Base-by-base conservation (phyloP, 495 filamentous ascomycete species). In the Tuber magnatum region DNA sequence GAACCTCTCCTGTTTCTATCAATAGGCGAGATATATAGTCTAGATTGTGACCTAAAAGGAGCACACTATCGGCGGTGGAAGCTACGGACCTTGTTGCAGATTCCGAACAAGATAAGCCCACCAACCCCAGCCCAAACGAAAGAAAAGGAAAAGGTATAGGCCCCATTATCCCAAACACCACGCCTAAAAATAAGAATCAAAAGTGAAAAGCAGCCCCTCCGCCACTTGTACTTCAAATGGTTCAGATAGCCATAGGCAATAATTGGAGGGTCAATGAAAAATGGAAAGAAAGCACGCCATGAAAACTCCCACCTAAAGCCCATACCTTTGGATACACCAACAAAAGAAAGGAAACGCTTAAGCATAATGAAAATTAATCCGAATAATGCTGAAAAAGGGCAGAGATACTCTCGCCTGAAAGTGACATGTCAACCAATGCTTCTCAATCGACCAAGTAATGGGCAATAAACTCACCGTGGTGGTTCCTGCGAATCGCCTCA, bases 401-500 rank as follows among this genome's bases (percentile, higher is more conserved):
- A 74, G 92, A 94, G 83, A 97, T 93, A 77, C 92, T 94, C 85
- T 92, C 90, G 72, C 88, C 81, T 82, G 73, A 61, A 68, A 65
- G 73, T 68, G 72, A 70, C 43, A 77, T 70, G 76, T 82, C 72
- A 81, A 77, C 65, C 71, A 77, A 80, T 61, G 73, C 65, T 69
- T 68, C 46, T 28, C 28, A 32, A 38, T 38, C 39, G 61, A 74
- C 84, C 74, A 83, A 80, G 51, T 74, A 81, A 74, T 84, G 81
- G 71, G 82, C 80, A 84, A 81, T 84, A 84, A 89, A 87, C 89
- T 86, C 89, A 79, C 91, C 95, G 83, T 97, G 94, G 82, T 98
- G 94, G 84, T 97, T 97, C 81, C 95, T 89, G 82, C 95, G 87
- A 79, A 99, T 98, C 69, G 94, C 94, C 85, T 99, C 95, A 18